phyloP scores from a whole-genome alignment of 1,139 yeast genomes.

The Pichia sp. region DNA sequence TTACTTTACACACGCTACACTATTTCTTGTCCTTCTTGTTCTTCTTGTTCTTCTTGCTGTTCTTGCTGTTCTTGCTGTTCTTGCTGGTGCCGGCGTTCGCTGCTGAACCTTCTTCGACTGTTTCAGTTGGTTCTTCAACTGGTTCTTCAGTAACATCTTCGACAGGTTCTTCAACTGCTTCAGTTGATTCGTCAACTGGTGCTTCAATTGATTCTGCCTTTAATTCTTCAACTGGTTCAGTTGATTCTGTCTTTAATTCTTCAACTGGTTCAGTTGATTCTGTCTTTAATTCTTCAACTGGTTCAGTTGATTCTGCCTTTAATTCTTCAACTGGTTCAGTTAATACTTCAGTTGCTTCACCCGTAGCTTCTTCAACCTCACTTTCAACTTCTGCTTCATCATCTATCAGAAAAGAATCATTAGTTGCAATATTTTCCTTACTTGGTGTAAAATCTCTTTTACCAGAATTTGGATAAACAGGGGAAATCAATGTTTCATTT shows the following conservation, averaged over 20 bases:
- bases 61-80: slow-evolving; percentile 9
- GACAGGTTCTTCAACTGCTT: not conserved
- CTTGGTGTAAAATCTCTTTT: slow-evolving; percentile 16
- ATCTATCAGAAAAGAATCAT: slow-evolving; percentile 27
- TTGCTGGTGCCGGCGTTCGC: slow-evolving; percentile 6
- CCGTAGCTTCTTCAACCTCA: slow-evolving; percentile 4
- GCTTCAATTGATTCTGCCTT: slow-evolving; percentile 2
- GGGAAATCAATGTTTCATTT: slow-evolving; percentile 28
- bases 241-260: not conserved
- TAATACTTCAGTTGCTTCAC: slow-evolving; percentile 1
- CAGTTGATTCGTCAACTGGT: not conserved
- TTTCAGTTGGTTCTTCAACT: slow-evolving; percentile 2
- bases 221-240: slow-evolving; percentile 1
- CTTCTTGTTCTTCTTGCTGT: slow-evolving; percentile 13
- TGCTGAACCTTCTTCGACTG: slow-evolving; percentile 6
- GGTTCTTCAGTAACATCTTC: slow-evolving; percentile 7
- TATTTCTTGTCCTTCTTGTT: slow-evolving; percentile 14
- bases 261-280: slow-evolving; percentile 3
- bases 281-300: not conserved
- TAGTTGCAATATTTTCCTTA: slow-evolving; percentile 15
- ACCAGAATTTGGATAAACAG: slow-evolving; percentile 17
- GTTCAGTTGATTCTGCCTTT: slow-evolving; percentile 2
- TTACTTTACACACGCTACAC: not conserved
- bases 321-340: slow-evolving; percentile 5
- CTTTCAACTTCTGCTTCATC: slow-evolving; percentile 21